A percentile compares a stretch with the other conserved stretches of the same genome.
These are phyloP conservation scores for Scedosporium dehoogii DNA, from an alignment of 2,329 filamentous ascomycete species.

Conservation along the genomic window DNA sequence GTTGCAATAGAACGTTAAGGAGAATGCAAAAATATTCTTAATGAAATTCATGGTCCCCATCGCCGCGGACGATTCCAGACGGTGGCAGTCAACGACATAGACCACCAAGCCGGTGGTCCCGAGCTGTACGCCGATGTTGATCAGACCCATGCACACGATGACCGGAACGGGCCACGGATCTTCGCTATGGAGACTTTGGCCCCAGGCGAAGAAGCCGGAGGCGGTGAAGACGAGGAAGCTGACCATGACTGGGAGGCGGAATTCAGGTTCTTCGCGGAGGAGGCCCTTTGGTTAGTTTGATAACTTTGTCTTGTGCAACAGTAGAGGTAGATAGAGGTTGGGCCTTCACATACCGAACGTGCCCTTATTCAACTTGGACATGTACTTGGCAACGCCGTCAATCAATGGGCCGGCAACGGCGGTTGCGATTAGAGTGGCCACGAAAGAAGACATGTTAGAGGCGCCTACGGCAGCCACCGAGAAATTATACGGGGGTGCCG, in stretches of 20 bases:
- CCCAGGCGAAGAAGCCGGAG: constrained; percentile 25
- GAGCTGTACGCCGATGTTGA: constrained; percentile 24
- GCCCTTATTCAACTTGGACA: constrained; percentile 24
- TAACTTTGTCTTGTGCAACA: neutral
- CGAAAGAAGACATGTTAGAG: constrained; percentile 9
- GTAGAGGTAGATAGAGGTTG: neutral
- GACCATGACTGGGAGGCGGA: constrained; percentile 25
- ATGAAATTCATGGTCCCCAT: constrained; percentile 28
- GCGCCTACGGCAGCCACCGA: constrained; percentile 21
- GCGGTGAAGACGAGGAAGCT: constrained; percentile 23
- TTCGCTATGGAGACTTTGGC: constrained; percentile 13
- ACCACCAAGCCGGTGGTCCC: constrained; percentile 25
- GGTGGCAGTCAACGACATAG: constrained; percentile 28
- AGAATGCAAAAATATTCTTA: constrained; percentile 28
- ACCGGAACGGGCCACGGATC: constrained; percentile 18
- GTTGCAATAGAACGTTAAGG: constrained; percentile 27
- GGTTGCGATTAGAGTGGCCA: constrained; percentile 18
- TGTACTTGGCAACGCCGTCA: constrained; percentile 21
- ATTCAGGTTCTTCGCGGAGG: constrained; percentile 21
- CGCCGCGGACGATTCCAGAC: constrained; percentile 24
- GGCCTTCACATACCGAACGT: constrained; percentile 17
- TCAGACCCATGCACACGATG: constrained; percentile 23
- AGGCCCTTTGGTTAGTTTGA: neutral
- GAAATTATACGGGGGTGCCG: constrained; percentile 25
- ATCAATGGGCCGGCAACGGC: constrained; percentile 21